These are phyloP conservation scores for Boletus fagicola DNA, from an alignment of 768 basidiomycete species.

Conservation along the genomic window DNA sequence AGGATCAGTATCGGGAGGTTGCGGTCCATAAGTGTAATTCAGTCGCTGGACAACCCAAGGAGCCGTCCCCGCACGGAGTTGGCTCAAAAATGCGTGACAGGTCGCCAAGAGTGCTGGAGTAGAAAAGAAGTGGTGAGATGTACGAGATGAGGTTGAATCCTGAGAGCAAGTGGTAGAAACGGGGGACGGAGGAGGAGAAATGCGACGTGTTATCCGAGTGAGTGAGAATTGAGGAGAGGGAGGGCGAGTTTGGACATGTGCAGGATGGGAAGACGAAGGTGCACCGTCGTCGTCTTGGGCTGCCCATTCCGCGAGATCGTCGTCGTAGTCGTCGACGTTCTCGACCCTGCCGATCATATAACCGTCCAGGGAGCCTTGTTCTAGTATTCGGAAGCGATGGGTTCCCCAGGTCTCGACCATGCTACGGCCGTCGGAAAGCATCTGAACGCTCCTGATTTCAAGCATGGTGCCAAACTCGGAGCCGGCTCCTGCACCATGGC, in stretches of 20 bases:
- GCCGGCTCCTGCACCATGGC: constrained; percentile 21
- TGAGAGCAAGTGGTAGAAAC: background rate
- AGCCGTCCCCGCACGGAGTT: constrained; percentile 66
- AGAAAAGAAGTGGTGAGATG: constrained; percentile 17
- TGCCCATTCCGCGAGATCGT: constrained; percentile 32
- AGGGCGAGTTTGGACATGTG: constrained; percentile 1
- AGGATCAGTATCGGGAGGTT: constrained; percentile 62
- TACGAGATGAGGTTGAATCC: constrained; percentile 1
- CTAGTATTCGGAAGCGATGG: constrained; percentile 80
- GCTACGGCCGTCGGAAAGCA: constrained; percentile 86
- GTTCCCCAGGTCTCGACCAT: constrained; percentile 74
- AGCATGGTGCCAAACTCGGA: constrained; percentile 89
- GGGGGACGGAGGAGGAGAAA: constrained; percentile 11
- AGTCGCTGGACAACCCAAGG: constrained; percentile 94
- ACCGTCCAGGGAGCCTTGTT: constrained; percentile 82
- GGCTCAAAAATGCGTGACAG: constrained; percentile 61
- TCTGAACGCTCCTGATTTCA: constrained; percentile 80
- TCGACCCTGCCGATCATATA: constrained; percentile 87
- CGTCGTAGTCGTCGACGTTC: constrained; percentile 42
- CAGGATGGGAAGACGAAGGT: constrained; percentile 10
- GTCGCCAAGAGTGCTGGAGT: constrained; percentile 42
- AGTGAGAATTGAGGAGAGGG: constrained; percentile 15
- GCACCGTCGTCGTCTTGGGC: constrained; percentile 9
- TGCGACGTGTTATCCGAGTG: constrained; percentile 15
- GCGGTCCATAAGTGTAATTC: constrained; percentile 71